Evolutionary conservation across 257 asterid genomes (phyloP).

Genomic region (Schizonepeta tenuifolia): DNA sequence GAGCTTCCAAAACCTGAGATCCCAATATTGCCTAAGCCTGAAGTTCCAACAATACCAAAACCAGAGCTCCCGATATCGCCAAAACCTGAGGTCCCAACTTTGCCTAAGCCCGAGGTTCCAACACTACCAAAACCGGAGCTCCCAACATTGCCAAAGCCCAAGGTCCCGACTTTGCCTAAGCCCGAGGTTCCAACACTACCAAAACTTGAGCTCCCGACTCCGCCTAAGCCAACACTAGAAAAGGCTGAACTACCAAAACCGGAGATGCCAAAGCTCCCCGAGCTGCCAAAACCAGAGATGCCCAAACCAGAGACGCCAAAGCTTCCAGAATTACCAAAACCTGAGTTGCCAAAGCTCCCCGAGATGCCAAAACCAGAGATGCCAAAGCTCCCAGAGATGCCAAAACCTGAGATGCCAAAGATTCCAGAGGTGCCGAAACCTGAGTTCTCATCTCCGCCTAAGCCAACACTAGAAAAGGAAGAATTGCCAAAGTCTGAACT

Average conservation of each 20-base stretch:
- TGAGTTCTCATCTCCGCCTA: too few relatives aligned
- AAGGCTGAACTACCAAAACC: neutral
- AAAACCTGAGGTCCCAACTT: slow-evolving; percentile 32
- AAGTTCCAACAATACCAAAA: neutral
- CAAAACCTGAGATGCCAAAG: slow-evolving; percentile 5
- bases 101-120: slow-evolving; percentile 31
- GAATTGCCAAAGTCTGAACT: too few relatives aligned
- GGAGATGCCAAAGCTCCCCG: neutral
- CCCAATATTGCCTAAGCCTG: neutral
- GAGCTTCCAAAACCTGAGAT: slow-evolving; percentile 2
- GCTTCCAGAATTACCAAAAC: neutral
- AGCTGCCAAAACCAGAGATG: neutral
- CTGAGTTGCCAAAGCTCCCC: neutral
- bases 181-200: slow-evolving; percentile 6
- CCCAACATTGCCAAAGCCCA: slow-evolving; percentile 27
- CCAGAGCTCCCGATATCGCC: slow-evolving; percentile 8
- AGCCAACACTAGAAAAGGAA: too few relatives aligned
- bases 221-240: neutral
- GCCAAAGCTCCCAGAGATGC: neutral
- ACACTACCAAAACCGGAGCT: slow-evolving; percentile 9
- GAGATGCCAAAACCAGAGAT: neutral
- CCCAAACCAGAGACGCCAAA: neutral
- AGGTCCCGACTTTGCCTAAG: slow-evolving; percentile 10
- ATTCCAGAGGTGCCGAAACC: neutral
- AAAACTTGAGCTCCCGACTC: neutral